Evolutionary conservation across 139 green algal species (phyloP), one percentile per base, ranked within the genome.

Genomic region (Chlamydomonas asymmetrica): DNA sequence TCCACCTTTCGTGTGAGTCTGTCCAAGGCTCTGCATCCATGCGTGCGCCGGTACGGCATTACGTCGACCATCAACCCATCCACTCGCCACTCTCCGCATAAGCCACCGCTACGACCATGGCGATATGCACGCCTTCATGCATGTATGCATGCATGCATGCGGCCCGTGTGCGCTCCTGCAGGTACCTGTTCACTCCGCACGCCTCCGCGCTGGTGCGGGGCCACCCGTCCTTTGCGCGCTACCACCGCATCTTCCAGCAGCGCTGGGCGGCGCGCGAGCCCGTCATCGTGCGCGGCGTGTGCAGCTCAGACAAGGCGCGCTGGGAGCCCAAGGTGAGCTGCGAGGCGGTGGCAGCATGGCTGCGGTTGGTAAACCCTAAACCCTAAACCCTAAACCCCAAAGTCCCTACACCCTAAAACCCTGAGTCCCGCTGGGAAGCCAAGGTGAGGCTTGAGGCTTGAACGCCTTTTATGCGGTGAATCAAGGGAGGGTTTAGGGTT

Each of bases 241-340:
- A 57, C 37, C 9, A 27, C 34, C 67, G 75, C 64, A 61, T 81
- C 1, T 87, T 84, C 39, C 79, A 85, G 74, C 4, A 80, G 70
- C 71, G 77, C 13, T 90, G 84, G 76, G 40, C 31, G 50, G 35
- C 52, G 8, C 85, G 85, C 3, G 86, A 90, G 68, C 83, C 87
- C 23, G 71, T 93, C 35, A 67, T 93, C 5, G 85, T 93, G 64
- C 74, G 88, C 0, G 82, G n/a, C n/a, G n/a, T n/a, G n/a, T n/a
- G n/a, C n/a, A n/a, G n/a, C n/a, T n/a, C n/a, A n/a, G n/a, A n/a
- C n/a, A n/a, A n/a, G n/a, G n/a, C n/a, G n/a, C n/a, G n/a, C n/a
- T n/a, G n/a, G n/a, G n/a, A n/a, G n/a, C n/a, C n/a, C n/a, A n/a
- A n/a, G n/a, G n/a, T n/a, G n/a, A n/a, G n/a, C n/a, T n/a, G n/a